Evolutionary conservation across 495 filamentous ascomycete genomes (phyloP).

Genomic region (Cairneyella variabilis): DNA sequence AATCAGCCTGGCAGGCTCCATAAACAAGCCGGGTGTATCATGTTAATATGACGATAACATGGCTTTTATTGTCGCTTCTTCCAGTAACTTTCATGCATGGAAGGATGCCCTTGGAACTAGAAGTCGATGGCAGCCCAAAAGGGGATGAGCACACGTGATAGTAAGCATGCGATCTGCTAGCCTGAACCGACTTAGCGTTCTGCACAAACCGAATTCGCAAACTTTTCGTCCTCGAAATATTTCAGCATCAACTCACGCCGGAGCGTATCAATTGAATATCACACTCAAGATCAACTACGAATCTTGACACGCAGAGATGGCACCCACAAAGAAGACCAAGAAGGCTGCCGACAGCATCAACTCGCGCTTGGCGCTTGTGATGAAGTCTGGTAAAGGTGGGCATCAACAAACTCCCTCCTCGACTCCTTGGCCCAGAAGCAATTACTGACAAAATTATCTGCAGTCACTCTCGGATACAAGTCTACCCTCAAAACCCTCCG

Average conservation of each 20-base stretch:
- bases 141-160: neutral
- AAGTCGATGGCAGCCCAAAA: neutral
- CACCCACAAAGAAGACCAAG: slow-evolving; percentile 86
- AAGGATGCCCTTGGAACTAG: neutral
- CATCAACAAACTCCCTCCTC: slow-evolving; percentile 8
- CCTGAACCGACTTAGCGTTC: neutral
- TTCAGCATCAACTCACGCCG: slow-evolving; percentile 16
- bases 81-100: neutral
- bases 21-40: neutral
- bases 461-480: slow-evolving; percentile 87
- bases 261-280: slow-evolving; percentile 20
- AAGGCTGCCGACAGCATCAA: slow-evolving; percentile 89
- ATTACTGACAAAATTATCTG: slow-evolving; percentile 12
- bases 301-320: slow-evolving; percentile 51
- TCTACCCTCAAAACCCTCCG: slow-evolving; percentile 94
- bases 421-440: neutral
- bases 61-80: neutral
- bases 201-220: neutral
- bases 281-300: slow-evolving; percentile 20
- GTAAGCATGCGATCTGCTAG: too few relatives aligned
- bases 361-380: slow-evolving; percentile 79
- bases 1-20: neutral
- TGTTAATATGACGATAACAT: neutral
- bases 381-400: slow-evolving; percentile 90
- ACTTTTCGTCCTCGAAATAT: slow-evolving; percentile 6